Evolutionary conservation across 441 rosid species (phyloP), one percentile per base, ranked within the genome.

Genomic region (Heliophila coronopifolia): DNA sequence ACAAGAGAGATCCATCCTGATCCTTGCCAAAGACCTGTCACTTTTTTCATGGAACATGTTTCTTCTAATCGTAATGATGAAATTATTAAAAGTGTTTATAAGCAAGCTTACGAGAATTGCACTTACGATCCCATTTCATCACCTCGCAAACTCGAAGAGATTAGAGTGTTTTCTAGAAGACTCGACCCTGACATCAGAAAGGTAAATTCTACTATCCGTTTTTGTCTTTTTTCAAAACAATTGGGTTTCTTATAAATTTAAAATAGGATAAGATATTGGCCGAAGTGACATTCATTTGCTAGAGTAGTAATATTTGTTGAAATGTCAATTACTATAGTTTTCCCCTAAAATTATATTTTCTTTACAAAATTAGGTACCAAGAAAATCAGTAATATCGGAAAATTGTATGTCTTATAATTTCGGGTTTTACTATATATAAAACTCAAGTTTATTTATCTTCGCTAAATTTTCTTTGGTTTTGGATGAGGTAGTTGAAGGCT

Each of bases 11-110:
- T 66, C 36, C 69, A 77, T 30, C 57, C 43, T 7, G 83, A 88
- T 43, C 89, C 81, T 0, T 88, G 99, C 47, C 68, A 35, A 9
- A 80, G 94, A 61, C 94, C 97, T 3, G 62, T 83, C 3, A 50
- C 76, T 33, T 92, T 85, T 75, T 83, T 74, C 65, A 56, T 92
- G 44, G 79, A 75, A 37, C 49, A 54, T 55, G 60, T 74, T 7
- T 47, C 73, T 46, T 57, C 73, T 1, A 26, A 4, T 9, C 34
- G 7, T 9, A 58, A 60, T 39, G 23, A 39, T 42, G 63, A 69
- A 12, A 66, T 74, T 16, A 40, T 58, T 15, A 45, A 24, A 19
- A 81, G 64, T 55, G 50, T 61, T 52, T 92, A 85, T 69, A 77
- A 51, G 73, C 77, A 75, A 68, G 45, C 56, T 9, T 57, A 68